Conservation (phyloP, 441 rosid species). For the Eutrema salsugineum region DNA sequence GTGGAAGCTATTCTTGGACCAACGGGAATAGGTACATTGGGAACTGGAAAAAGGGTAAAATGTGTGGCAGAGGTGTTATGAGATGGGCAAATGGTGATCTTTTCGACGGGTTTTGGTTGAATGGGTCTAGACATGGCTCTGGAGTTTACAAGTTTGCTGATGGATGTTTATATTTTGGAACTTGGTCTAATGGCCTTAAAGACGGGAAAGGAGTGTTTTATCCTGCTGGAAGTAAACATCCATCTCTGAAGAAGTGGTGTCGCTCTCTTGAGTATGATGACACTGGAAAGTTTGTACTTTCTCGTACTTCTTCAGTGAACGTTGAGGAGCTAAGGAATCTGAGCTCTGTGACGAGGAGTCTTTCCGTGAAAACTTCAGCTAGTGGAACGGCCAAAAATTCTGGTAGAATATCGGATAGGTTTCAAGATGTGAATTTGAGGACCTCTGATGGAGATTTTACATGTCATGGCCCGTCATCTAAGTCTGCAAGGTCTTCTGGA, state of each 20-base stretch:
- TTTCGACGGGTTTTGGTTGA: slow-evolving; percentile 72
- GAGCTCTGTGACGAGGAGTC: slow-evolving; percentile 42
- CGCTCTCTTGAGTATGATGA: slow-evolving; percentile 43
- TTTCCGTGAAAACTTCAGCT: slow-evolving; percentile 46
- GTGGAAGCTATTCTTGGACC: slow-evolving; percentile 73
- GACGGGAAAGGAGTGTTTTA: slow-evolving; percentile 86
- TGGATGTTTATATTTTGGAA: slow-evolving; percentile 76
- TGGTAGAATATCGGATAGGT: slow-evolving; percentile 46
- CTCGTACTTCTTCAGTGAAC: slow-evolving; percentile 43
- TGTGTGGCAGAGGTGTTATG: slow-evolving; percentile 87
- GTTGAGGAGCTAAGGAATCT: slow-evolving; percentile 36
- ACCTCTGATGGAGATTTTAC: slow-evolving; percentile 33
- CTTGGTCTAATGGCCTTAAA: slow-evolving; percentile 67
- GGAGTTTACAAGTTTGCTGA: slow-evolving; percentile 72
- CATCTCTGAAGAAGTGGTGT: slow-evolving; percentile 47
- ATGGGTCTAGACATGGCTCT: slow-evolving; percentile 69
- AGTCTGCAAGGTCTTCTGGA: slow-evolving; percentile 33
- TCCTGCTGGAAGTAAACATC: slow-evolving; percentile 68
- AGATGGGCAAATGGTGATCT: slow-evolving; percentile 80
- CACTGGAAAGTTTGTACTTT: slow-evolving; percentile 34
- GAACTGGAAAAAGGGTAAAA: slow-evolving; percentile 71
- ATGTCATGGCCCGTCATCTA: slow-evolving; percentile 33
- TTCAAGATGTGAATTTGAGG: slow-evolving; percentile 38
- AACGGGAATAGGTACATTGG: slow-evolving; percentile 75
- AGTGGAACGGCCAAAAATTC: slow-evolving; percentile 40